These are phyloP conservation scores for Penicillium paneum DNA, from an alignment of 2,329 filamentous ascomycete genomes.

Conservation along the genomic window DNA sequence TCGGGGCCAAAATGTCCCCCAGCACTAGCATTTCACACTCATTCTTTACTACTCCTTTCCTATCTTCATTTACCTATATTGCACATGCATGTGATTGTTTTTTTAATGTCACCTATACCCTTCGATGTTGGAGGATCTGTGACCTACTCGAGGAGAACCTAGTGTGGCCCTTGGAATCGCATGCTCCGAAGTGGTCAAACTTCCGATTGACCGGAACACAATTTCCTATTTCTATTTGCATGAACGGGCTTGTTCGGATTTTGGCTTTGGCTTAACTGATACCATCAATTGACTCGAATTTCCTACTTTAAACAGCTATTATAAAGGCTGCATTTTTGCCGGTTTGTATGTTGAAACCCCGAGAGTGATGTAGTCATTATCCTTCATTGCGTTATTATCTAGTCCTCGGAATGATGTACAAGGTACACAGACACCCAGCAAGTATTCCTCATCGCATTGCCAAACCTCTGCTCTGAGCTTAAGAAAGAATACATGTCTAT, in stretches of 20 bases:
- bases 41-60: slow-evolving; percentile 8
- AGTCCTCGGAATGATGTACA: background rate
- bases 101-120: slow-evolving; percentile 2
- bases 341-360: background rate
- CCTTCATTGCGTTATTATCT: background rate
- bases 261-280: slow-evolving; percentile 21
- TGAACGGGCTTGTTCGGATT: slow-evolving; percentile 15
- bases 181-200: slow-evolving; percentile 6
- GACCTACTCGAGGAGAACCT: background rate
- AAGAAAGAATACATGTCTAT: background rate
- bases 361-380: background rate
- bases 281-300: slow-evolving; percentile 21
- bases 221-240: slow-evolving; percentile 14
- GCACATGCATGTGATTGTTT: slow-evolving; percentile 12
- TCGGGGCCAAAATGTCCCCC: slow-evolving; percentile 9
- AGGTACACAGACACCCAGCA: background rate
- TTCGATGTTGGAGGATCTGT: slow-evolving; percentile 6
- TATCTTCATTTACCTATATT: slow-evolving; percentile 15
- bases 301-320: slow-evolving; percentile 1
- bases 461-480: background rate
- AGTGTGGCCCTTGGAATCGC: slow-evolving; percentile 3
- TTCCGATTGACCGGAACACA: slow-evolving; percentile 4
- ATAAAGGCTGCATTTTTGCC: background rate
- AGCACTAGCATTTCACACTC: slow-evolving; percentile 15
- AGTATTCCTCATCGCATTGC: background rate